A percentile compares a stretch with the other conserved stretches of the same genome.
These are phyloP conservation scores for Lachnellula occidentalis DNA, from an alignment of 2,329 filamentous ascomycete species.

Conservation along the genomic window DNA sequence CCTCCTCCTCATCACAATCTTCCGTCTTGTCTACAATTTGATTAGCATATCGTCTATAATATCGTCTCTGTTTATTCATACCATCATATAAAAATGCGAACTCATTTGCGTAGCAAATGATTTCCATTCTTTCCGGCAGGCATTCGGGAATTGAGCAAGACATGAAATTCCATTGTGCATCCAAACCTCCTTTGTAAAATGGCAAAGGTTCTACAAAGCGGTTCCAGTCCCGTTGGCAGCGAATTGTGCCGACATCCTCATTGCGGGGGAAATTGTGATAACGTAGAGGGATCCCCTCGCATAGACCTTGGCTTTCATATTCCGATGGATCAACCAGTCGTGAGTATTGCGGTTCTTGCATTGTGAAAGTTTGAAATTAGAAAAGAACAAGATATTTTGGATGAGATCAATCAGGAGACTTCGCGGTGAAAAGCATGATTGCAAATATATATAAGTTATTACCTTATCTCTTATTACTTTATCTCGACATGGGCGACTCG, in stretches of 20 bases:
- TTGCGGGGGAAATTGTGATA: conserved; percentile 9
- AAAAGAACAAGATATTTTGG: no score
- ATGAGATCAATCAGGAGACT: no score
- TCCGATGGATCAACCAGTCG: background rate
- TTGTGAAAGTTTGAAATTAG: background rate
- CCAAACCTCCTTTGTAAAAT: conserved; percentile 30
- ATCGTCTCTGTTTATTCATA: background rate
- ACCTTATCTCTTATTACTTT: no score
- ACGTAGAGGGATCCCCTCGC: background rate
- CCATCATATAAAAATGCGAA: conserved; percentile 6
- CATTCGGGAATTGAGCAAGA: conserved; percentile 1
- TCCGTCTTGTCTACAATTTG: background rate
- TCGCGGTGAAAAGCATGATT: no score
- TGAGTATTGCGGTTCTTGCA: background rate
- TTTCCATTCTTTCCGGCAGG: conserved; percentile 4
- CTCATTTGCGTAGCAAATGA: conserved; percentile 6
- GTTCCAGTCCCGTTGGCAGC: conserved; percentile 35
- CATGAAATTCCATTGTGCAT: conserved; percentile 1
- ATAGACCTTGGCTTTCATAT: background rate
- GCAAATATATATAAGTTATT: no score
- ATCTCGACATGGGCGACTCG: no score
- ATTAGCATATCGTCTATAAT: background rate
- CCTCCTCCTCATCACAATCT: background rate
- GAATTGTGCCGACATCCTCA: conserved; percentile 30
- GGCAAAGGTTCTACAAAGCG: conserved; percentile 27